Evolutionary conservation across 2,329 filamentous ascomycete species (phyloP), one percentile per base, ranked within the genome.

Genomic region (Paracorniculantispora psalliotae): DNA sequence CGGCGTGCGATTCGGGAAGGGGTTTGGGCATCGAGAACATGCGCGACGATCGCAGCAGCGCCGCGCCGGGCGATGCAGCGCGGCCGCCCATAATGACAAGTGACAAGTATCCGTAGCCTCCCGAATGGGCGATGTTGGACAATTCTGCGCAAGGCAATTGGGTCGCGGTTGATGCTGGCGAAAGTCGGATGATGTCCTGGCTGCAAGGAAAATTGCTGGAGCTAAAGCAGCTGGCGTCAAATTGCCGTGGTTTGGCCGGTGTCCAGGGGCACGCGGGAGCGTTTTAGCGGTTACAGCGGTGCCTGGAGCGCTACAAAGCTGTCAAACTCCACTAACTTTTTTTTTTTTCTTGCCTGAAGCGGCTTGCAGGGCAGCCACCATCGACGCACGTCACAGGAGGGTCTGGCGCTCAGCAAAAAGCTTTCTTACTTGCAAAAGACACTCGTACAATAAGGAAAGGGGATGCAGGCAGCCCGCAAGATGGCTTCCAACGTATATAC

Each of bases 1-100:
- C 79, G 63, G 77, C 79, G 63, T 79, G 78, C 64, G 90, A 85
- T 44, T 81, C 76, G 19, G 88, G 85, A 54, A 97, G 81, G 23
- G 91, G 85, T 60, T 85, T 81, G 15, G 93, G 92, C 59, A 97
- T 80, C 25, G 92, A 89, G 77, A 97, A 97, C 67, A 97, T 82
- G 65, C 93, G 90, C 61, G 93, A 97, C 61, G 87, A 85, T 72
- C 93, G 88, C 69, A 97, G 82, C 65, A 97, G 82, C 67, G 82
- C 80, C 63, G 79, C 85, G 69, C 85, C 85, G 59, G 85, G 85
- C 64, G 85, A 85, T 67, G 85, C 65, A 59, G 68, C 66, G 55
- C 66, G 68, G 60, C 55, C 64, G 63, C 64, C 65, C 73, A 75
- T 75, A 41, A 59, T 68, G 55, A 17, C 43, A 50, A 44, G 35